Evolutionary conservation across 192 early-diverging fungal genomes (phyloP).

Genomic region (Allomyces macrogynus): DNA sequence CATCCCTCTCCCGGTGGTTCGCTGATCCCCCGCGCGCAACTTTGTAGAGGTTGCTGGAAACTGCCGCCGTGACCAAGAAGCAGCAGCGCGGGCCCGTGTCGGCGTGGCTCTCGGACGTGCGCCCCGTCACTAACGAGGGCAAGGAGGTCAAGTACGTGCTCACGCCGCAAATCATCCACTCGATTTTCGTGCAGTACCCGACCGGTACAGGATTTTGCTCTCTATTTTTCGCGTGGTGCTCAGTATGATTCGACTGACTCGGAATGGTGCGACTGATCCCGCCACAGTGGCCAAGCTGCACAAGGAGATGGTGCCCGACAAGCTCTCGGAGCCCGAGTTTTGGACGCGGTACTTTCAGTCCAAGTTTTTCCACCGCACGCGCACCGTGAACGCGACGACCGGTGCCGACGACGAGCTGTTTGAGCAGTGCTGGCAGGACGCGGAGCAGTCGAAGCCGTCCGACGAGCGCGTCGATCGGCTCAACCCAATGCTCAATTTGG

Average conservation of each 20-base stretch:
- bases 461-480: too few relatives aligned
- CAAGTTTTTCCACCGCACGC: conserved; percentile 20
- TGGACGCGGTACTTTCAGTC: conserved; percentile 19
- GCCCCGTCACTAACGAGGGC: conserved; percentile 2
- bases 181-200: conserved; percentile 28
- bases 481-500: too few relatives aligned
- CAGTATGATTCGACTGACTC: conserved; percentile 9
- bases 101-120: too few relatives aligned
- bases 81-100: too few relatives aligned
- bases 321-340: conserved; percentile 22
- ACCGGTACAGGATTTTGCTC: conserved; percentile 6
- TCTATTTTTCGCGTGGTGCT: not conserved
- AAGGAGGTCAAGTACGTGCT: conserved; percentile 17
- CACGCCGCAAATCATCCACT: conserved; percentile 26
- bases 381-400: not conserved
- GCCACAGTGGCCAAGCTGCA: conserved; percentile 5
- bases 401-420: too few relatives aligned
- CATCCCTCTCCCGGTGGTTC: too few relatives aligned
- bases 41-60: too few relatives aligned
- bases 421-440: too few relatives aligned
- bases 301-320: conserved; percentile 20
- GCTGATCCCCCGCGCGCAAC: too few relatives aligned
- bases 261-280: not conserved
- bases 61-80: too few relatives aligned
- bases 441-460: too few relatives aligned